Evolutionary conservation across 495 filamentous ascomycete genomes (phyloP), one percentile per base, ranked within the genome.

Genomic region (Aspergillus bertholletiae): DNA sequence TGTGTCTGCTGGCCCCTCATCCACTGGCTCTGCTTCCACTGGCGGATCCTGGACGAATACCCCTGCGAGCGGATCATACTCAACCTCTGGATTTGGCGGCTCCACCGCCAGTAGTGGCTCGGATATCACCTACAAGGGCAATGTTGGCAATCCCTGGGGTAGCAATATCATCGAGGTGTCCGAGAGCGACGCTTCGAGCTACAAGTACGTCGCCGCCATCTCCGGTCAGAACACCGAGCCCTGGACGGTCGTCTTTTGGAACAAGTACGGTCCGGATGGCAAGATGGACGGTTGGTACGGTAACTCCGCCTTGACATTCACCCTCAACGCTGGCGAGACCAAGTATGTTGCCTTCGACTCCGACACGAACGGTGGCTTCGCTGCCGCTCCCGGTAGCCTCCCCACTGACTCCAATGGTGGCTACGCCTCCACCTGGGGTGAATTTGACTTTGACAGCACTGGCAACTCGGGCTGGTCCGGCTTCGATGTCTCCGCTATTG

Each of bases 171-270:
- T 77, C 56, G 56, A 72, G 47, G 64, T 80, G 21, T 55, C 54
- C 43, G 56, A 58, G 13, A 52, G 55, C 49, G 61, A 68, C 12
- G 69, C 70, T 48, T 53, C 61, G 52, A 54, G 64, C 28, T 71
- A 79, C 58, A 64, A 77, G 46, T 76, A 77, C 69, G 75, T 76
- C 28, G 64, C 66, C n/a, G 70, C 72, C 37, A 74, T 80, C 67
- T 50, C 52, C 24, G 79, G 77, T 59, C 59, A 57, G 28, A 58
- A 59, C 57, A 62, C 61, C n/a, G 65, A 67, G 20, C n/a, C 63
- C 56, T 74, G 74, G 61, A 72, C 66, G 24, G 65, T 80, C 52
- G 70, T 66, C 53, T 62, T 81, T 67, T 82, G 77, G 76, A 78
- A 81, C 69, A 82, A 81, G 69, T 69, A 65, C 40, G 71, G 70